A percentile compares a stretch with the other conserved stretches of the same genome.
Evolutionary conservation across 208 protist genomes (phyloP).

Genomic region (Herpetomonas tarakana): DNA sequence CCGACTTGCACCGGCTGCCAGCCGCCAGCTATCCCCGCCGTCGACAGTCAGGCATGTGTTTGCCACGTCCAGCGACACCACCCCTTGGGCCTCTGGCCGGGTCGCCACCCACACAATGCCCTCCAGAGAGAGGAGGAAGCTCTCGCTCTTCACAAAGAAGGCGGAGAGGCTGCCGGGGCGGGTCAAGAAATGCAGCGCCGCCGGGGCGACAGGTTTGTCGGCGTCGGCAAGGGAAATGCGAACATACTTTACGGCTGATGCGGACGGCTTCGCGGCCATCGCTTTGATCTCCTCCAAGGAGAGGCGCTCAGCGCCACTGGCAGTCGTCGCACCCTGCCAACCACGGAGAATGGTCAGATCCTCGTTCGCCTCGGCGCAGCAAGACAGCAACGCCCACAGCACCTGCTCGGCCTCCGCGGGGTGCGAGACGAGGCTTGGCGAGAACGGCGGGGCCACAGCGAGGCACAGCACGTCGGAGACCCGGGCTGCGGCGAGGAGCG

Average conservation of each 20-base stretch:
- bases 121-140: constrained; percentile 28
- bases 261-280: not conserved
- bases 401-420: not conserved
- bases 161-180: constrained; percentile 21
- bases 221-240: constrained; percentile 8
- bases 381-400: not conserved
- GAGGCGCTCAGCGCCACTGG: not conserved
- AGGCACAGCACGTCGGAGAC: constrained; percentile 42
- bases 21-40: constrained; percentile 26
- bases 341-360: constrained; percentile 1
- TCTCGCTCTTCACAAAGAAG: constrained; percentile 23
- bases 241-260: not conserved
- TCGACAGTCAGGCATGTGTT: constrained; percentile 49
- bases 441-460: constrained; percentile 19
- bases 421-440: not conserved
- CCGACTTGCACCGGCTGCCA: too few relatives aligned
- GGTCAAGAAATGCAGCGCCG: constrained; percentile 34
- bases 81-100: constrained; percentile 24
- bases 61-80: constrained; percentile 28
- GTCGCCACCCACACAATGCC: constrained; percentile 50
- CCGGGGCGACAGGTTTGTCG: constrained; percentile 26
- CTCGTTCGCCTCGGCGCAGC: not conserved
- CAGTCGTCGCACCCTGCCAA: not conserved
- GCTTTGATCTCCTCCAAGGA: not conserved
- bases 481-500: constrained; percentile 27